Conservation (phyloP, 1,284 basidiomycete genomes). For the Tetrapyrgos nigripes region DNA sequence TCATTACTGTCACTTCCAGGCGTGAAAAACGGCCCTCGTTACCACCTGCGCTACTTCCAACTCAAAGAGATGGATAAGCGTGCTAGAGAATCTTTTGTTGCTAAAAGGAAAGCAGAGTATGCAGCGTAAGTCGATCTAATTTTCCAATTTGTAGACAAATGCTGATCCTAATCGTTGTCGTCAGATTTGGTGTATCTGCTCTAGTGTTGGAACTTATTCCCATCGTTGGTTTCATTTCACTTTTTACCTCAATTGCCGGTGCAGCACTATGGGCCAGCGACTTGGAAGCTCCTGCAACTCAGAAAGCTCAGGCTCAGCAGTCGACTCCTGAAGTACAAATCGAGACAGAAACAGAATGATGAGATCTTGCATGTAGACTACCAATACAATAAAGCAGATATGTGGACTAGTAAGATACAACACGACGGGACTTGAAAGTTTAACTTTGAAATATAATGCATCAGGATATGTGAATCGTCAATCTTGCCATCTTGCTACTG, state of each 20-base stretch:
- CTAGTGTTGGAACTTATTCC: constrained; percentile 70
- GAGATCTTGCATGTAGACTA: too few species aligned
- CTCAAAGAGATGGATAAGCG: constrained; percentile 60
- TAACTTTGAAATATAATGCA: too few species aligned
- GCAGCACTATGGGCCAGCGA: constrained; percentile 78
- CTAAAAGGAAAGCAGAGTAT: constrained; percentile 49
- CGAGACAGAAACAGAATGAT: neutral
- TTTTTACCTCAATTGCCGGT: constrained; percentile 65
- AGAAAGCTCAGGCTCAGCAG: neutral
- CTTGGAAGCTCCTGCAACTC: constrained; percentile 44
- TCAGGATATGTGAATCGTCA: too few species aligned
- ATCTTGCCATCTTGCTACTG: too few species aligned
- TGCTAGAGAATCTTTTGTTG: constrained; percentile 58
- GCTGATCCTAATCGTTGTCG: neutral
- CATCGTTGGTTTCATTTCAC: constrained; percentile 58
- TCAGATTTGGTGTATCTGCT: constrained; percentile 66
- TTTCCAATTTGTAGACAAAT: constrained; percentile 1
- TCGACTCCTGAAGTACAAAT: neutral
- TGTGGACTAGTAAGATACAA: too few species aligned
- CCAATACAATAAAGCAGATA: too few species aligned
- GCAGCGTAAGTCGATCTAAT: constrained; percentile 44
- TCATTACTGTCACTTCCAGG: constrained; percentile 34
- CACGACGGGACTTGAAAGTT: too few species aligned
- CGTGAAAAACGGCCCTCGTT: constrained; percentile 60
- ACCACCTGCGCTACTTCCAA: constrained; percentile 74